A percentile compares a stretch with the other conserved stretches of the same genome.
These are phyloP conservation scores for Davidsoniella australis DNA, from an alignment of 2,329 filamentous ascomycete genomes.

Conservation along the genomic window DNA sequence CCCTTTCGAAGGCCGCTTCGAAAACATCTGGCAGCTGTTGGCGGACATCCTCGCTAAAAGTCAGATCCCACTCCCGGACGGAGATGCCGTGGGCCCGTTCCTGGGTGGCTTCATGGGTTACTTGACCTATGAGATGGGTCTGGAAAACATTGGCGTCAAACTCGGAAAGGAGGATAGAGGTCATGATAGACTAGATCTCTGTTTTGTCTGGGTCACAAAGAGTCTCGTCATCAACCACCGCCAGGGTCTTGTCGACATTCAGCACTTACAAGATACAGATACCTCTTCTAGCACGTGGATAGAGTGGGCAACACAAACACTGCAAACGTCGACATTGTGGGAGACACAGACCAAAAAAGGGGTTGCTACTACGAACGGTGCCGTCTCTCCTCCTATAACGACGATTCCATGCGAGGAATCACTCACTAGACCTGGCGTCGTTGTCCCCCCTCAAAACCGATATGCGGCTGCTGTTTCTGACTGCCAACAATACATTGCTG, in stretches of 20 bases:
- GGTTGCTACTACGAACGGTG: not conserved
- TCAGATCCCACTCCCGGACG: constrained; percentile 13
- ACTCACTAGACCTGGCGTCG: constrained; percentile 14
- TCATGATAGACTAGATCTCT: constrained; percentile 47
- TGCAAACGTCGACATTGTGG: constrained; percentile 18
- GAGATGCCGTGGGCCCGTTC: constrained; percentile 32
- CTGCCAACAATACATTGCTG: constrained; percentile 56
- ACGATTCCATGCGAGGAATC: not conserved
- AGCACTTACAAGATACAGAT: constrained; percentile 34
- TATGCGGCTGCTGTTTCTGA: constrained; percentile 51
- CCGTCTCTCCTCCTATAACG: not conserved
- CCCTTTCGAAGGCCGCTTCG: constrained; percentile 14
- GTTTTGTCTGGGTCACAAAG: constrained; percentile 57
- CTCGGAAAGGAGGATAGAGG: constrained; percentile 18
- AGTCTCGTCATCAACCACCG: constrained; percentile 65
- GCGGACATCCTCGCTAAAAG: constrained; percentile 26
- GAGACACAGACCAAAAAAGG: not conserved
- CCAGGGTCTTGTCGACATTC: constrained; percentile 43
- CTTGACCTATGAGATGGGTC: constrained; percentile 67
- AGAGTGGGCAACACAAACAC: not conserved
- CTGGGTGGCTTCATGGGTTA: constrained; percentile 75
- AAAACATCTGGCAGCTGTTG: constrained; percentile 33
- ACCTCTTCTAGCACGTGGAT: constrained; percentile 15
- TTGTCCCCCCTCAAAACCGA: constrained; percentile 25
- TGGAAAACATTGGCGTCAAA: constrained; percentile 39